Evolutionary conservation across 78 protist genomes (phyloP), one percentile per base, ranked within the genome.

Genomic region (Dictyostelium purpureum): DNA sequence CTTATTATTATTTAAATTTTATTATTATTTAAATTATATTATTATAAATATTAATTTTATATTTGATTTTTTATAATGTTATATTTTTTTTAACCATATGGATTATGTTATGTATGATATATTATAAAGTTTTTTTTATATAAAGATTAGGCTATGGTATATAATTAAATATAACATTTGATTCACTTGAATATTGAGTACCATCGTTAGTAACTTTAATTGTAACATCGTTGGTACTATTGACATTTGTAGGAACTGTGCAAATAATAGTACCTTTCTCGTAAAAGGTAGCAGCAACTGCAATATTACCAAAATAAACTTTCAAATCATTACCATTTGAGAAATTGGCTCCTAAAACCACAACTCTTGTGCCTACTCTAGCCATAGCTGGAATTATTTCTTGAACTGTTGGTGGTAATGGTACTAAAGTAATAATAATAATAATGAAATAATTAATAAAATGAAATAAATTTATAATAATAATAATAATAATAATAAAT

Each of bases 201-300:
- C 95, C 95, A 47, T 90, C 95, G 59, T 90, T 90, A 37, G 76
- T 49, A 24, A 90, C 95, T 47, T 85, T 73, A 14, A 80, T 51
- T 4, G 28, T 18, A 18, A 40, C 79, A 59, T 37, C 71, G 24
- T 76, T 42, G 24, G 56, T 24, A 10, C 35, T 28, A 7, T 37
- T 28, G 19, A 16, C 65, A 56, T 56, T 57, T 21, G 75, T 43
- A 9, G 95, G 95, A n/a, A 80, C 90, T 31, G 65, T 61, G 57
- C 87, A 71, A 45, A 90, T 78, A 52, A 82, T 87, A 12, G 96
- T 94, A 37, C 96, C 96, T 54, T 76, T 67, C 66, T 94, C 96
- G 40, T 88, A 90, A 42, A 88, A 94, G 0, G 35, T 47, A 12
- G 80, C 71, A 16, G 54, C 21, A 16, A 73, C 33, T 14, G 35